Evolutionary conservation across 805 yeast species (phyloP).

Genomic region (Kregervanrija delftensis): DNA sequence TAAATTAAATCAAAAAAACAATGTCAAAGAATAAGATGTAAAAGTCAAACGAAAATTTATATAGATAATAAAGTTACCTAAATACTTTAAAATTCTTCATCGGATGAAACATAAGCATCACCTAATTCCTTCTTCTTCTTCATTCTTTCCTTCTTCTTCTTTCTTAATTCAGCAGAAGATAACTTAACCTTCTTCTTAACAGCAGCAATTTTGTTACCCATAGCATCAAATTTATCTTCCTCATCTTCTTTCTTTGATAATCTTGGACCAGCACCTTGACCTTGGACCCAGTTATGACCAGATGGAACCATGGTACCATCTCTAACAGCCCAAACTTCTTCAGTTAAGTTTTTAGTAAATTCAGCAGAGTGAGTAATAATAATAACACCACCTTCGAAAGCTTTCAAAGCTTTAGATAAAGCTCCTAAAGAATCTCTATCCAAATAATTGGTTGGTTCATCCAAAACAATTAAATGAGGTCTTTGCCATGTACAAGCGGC

Average conservation of each 20-base stretch:
- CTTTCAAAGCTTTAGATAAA: conserved; percentile 96
- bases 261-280: conserved; percentile 99
- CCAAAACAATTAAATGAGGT: conserved; percentile 98
- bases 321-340: conserved; percentile 99
- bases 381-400: conserved; percentile 99
- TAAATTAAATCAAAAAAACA: too few relatives aligned
- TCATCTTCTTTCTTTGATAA: conserved; percentile 89
- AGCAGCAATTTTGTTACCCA: conserved; percentile 99
- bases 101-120: conserved; percentile 93
- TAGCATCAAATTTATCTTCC: conserved; percentile 98
- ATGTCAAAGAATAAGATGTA: too few relatives aligned
- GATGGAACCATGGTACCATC: conserved; percentile 99
- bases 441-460: conserved; percentile 99
- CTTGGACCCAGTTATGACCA: conserved; percentile 99
- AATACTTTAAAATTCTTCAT: conserved; percentile 69
- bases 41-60: too few relatives aligned
- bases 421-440: conserved; percentile 99
- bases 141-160: conserved; percentile 99
- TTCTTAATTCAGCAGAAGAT: conserved; percentile 98
- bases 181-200: conserved; percentile 96
- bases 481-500: conserved; percentile 99
- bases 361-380: conserved; percentile 99
- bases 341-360: conserved; percentile 98
- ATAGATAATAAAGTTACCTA: too few relatives aligned
- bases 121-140: conserved; percentile 99